Evolutionary conservation across 257 asterid species (phyloP), one percentile per base, ranked within the genome.

Genomic region (Petrea volubilis): DNA sequence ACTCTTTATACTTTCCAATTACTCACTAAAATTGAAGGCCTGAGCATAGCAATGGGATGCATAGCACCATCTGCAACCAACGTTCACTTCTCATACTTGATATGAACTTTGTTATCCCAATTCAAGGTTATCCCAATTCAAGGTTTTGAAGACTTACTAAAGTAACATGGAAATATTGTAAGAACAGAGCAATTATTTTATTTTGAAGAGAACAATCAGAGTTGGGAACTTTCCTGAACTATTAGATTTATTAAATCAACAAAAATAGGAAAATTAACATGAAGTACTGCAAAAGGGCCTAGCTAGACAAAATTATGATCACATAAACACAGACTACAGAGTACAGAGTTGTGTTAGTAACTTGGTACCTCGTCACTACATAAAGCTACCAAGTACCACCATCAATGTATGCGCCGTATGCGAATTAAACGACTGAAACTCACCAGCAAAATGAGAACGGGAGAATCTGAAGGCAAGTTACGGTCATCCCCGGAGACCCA

Each of bases 371-470:
- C n/a, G n/a, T 47, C 46, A 29, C 29, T 18, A 28, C 14, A 65
- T 13, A 65, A 17, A 49, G 18, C 36, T 66, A 25, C n/a, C 9
- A 8, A 40, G 11, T 3, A 12, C 10, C 18, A 31, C 31, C 44
- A 36, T 13, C 27, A 67, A 20, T 56, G 20, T 11, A 56, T 33
- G 31, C 18, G 4, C 6, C 29, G 20, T 18, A 7, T 25, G 29
- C 18, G 50, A 10, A 59, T 21, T 27, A 53, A 31, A 33, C 18
- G 3, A 63, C 15, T n/a, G 14, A 65, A 18, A 83, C 90, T 68
- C 57, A 90, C 98, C 81, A 91, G 93, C 76, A 94, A 80, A 78
- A 94, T 89, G 77, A 94, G 93, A 28, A 94, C 44, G 3, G 97
- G 97, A 61, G 97, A 78, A 33, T 85, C 82, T 14, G 84, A 34